phyloP scores from a whole-genome alignment of 768 basidiomycete species.

The Neoboletus brunneissimus region DNA sequence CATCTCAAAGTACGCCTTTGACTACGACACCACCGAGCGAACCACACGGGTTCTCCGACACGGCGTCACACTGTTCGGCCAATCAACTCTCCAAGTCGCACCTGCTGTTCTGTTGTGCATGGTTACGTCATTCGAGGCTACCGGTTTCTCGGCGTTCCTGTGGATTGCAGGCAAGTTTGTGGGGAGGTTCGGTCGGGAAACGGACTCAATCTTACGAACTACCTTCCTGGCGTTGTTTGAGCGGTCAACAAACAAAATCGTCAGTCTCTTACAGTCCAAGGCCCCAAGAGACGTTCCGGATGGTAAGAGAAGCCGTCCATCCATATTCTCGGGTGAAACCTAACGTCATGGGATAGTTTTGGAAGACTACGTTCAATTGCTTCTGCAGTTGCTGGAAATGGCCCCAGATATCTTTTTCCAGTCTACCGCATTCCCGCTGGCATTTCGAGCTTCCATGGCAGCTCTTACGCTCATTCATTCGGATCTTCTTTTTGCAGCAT shows the following conservation, averaged over 20 bases:
- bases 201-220: conserved; percentile 50
- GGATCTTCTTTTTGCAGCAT: conserved; percentile 75
- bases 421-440: conserved; percentile 71
- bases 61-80: conserved; percentile 78
- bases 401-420: conserved; percentile 77
- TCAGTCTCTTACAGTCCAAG: conserved; percentile 64
- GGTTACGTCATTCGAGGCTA: conserved; percentile 72
- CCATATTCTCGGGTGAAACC: not conserved
- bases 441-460: conserved; percentile 73
- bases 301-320: conserved; percentile 51
- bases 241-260: conserved; percentile 67
- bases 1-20: conserved; percentile 71
- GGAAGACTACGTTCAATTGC: conserved; percentile 89
- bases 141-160: conserved; percentile 81
- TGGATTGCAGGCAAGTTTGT: conserved; percentile 93
- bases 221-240: conserved; percentile 71
- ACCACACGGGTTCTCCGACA: conserved; percentile 81
- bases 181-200: conserved; percentile 69
- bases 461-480: conserved; percentile 80
- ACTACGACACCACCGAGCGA: conserved; percentile 77
- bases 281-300: conserved; percentile 79
- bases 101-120: conserved; percentile 73
- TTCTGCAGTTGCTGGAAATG: conserved; percentile 62
- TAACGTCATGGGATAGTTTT: conserved; percentile 56
- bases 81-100: conserved; percentile 61